Evolutionary conservation across 2,329 filamentous ascomycete species (phyloP).

Genomic region (Trichoderma asperellum): DNA sequence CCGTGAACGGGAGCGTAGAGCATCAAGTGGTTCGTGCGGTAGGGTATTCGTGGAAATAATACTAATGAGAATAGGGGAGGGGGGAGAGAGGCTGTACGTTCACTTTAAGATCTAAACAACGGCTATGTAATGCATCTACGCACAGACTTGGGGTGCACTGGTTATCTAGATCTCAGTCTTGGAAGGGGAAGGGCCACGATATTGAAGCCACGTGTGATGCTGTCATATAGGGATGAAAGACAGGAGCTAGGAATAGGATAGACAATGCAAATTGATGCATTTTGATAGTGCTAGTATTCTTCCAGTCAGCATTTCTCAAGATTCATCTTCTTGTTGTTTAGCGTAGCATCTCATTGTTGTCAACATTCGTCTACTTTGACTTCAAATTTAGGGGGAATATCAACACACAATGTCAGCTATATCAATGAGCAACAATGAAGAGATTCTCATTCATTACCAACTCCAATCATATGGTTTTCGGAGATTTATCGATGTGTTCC

Average conservation of each 20-base stretch:
- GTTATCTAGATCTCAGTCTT: conserved; percentile 2
- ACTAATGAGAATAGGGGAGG: conserved; percentile 2
- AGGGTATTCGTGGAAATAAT: background rate
- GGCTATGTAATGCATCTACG: conserved; percentile 7
- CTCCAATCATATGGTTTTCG: too few relatives aligned
- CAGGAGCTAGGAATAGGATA: background rate
- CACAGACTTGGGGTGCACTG: background rate
- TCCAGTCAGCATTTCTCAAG: background rate
- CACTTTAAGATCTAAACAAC: conserved; percentile 1
- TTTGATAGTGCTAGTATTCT: background rate
- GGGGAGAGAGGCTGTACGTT: background rate
- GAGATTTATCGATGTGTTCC: background rate
- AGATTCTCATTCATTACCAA: background rate
- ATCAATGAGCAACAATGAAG: background rate
- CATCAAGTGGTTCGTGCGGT: background rate
- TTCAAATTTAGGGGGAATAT: background rate
- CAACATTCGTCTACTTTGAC: background rate
- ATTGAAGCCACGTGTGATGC: background rate
- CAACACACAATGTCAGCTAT: background rate
- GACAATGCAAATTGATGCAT: background rate
- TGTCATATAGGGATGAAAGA: background rate
- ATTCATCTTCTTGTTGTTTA: background rate
- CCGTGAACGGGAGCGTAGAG: background rate
- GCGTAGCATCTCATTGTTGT: background rate
- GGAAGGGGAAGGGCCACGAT: background rate